Evolutionary conservation across 768 basidiomycete species (phyloP).

Genomic region (Butyriboletus loyo): DNA sequence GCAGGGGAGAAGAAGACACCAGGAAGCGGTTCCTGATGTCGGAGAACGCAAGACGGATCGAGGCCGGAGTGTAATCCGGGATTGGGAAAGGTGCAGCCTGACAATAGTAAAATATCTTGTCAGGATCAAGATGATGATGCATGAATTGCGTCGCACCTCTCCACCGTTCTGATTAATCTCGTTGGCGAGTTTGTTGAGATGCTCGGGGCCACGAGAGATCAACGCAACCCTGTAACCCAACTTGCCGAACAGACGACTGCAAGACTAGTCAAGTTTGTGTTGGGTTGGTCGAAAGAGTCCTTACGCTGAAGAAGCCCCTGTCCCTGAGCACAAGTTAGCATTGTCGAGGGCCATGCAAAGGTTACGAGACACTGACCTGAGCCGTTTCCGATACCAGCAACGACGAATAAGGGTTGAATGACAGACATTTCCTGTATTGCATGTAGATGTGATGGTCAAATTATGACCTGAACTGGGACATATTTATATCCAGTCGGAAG

Average conservation of each 20-base stretch:
- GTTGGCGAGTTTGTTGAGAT: constrained; percentile 49
- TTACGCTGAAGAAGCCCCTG: constrained; percentile 59
- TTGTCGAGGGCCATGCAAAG: neutral
- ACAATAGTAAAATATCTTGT: neutral
- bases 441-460: neutral
- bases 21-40: constrained; percentile 46
- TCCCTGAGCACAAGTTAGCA: constrained; percentile 35
- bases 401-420: constrained; percentile 51
- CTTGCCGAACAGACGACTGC: constrained; percentile 57
- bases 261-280: neutral
- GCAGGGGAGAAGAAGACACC: constrained; percentile 47
- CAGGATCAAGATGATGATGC: neutral
- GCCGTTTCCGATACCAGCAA: constrained; percentile 52
- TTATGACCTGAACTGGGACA: neutral
- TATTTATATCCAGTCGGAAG: constrained; percentile 11
- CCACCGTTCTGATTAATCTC: constrained; percentile 59
- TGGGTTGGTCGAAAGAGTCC: constrained; percentile 12
- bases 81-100: constrained; percentile 60
- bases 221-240: constrained; percentile 66
- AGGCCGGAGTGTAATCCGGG: constrained; percentile 45
- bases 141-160: constrained; percentile 38
- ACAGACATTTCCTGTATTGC: constrained; percentile 24
- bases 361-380: constrained; percentile 22
- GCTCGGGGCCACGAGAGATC: constrained; percentile 53
- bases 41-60: constrained; percentile 49